Conservation (phyloP, 495 filamentous ascomycete species). For the Neurospora sp. region DNA sequence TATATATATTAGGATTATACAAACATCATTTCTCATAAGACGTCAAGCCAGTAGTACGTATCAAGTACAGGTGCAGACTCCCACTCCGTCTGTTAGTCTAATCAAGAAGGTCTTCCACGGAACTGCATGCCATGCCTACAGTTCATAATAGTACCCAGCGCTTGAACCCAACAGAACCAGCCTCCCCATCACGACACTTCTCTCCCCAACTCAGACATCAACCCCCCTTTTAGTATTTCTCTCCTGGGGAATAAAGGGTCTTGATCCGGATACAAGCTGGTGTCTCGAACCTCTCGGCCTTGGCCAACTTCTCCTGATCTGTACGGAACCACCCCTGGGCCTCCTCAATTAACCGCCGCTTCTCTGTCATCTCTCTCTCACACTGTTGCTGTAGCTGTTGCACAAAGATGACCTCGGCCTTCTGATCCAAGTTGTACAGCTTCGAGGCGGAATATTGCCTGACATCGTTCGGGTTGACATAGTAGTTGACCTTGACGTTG, state of each 20-base stretch:
- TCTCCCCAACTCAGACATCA: not conserved
- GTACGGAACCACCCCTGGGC: slow-evolving; percentile 84
- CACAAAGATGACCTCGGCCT: slow-evolving; percentile 64
- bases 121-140: not conserved
- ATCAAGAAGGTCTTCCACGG: not conserved
- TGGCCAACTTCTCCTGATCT: slow-evolving; percentile 63
- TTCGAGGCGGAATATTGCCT: slow-evolving; percentile 54
- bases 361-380: slow-evolving; percentile 53
- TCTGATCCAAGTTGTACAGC: slow-evolving; percentile 61
- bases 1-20: not conserved
- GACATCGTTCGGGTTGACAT: slow-evolving; percentile 68
- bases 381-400: slow-evolving; percentile 55
- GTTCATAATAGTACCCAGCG: not conserved
- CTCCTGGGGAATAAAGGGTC: slow-evolving; percentile 2
- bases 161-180: not conserved
- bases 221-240: not conserved
- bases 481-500: slow-evolving; percentile 68
- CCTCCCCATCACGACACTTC: not conserved
- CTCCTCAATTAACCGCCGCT: slow-evolving; percentile 58
- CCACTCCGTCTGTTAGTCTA: not conserved
- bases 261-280: slow-evolving; percentile 29
- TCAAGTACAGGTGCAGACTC: not conserved
- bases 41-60: not conserved
- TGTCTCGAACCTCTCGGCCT: slow-evolving; percentile 30
- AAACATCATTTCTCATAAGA: not conserved